Percentiles rank a stretch among this genome's conserved stretches.
Conservation (phyloP, 768 basidiomycete species). For the Lactifluus pinguis region DNA sequence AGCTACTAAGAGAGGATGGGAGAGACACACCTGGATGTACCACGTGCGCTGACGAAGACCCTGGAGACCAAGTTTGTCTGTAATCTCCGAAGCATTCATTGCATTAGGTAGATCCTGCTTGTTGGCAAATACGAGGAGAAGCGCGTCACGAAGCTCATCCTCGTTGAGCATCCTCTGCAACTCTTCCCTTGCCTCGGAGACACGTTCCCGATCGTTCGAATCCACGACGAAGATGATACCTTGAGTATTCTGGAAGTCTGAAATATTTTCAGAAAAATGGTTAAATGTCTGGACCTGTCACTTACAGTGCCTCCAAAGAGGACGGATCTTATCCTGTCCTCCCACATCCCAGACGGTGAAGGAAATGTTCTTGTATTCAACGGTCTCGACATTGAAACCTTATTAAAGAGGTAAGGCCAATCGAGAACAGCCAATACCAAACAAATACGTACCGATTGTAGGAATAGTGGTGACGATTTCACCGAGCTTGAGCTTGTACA, state of each 20-base stretch:
- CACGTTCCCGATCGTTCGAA: constrained; percentile 99
- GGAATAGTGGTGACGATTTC: constrained; percentile 99
- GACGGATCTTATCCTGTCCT: constrained; percentile 99
- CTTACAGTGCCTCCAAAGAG: constrained; percentile 99
- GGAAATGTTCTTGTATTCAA: constrained; percentile 99
- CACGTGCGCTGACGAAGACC: constrained; percentile 94
- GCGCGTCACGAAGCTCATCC: constrained; percentile 96
- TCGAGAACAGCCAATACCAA: constrained; percentile 7
- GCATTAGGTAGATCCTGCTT: constrained; percentile 99
- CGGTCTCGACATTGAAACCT: constrained; percentile 99
- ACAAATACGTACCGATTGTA: constrained; percentile 76
- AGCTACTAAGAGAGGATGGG: neutral
- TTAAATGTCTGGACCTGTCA: constrained; percentile 24
- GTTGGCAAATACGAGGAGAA: constrained; percentile 98
- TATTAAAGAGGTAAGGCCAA: constrained; percentile 20
- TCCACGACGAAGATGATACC: constrained; percentile 99
- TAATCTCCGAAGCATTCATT: constrained; percentile 99
- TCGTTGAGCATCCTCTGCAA: constrained; percentile 99
- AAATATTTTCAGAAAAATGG: constrained; percentile 13
- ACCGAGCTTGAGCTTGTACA: constrained; percentile 99
- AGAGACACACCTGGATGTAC: constrained; percentile 79
- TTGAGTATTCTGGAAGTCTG: constrained; percentile 99
- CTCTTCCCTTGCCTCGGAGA: constrained; percentile 97
- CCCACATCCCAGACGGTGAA: constrained; percentile 99
- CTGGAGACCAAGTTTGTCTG: constrained; percentile 98